phyloP scores from a whole-genome alignment of 352 stramenopile species.

The Phytophthora constricta region DNA sequence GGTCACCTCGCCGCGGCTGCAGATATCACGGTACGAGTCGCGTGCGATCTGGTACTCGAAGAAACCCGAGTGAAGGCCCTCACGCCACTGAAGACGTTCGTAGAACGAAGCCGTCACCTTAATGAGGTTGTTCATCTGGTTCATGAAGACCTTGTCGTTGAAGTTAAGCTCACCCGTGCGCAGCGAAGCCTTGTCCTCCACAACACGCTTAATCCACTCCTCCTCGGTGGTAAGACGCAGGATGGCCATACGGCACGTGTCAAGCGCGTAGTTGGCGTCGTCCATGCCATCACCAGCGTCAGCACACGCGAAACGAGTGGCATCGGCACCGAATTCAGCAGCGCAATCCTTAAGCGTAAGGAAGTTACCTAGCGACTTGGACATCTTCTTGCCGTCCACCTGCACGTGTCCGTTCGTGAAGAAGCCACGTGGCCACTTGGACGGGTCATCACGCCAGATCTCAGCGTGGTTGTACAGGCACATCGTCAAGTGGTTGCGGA shows the following conservation, averaged over 20 bases:
- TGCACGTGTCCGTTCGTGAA: conserved; percentile 99
- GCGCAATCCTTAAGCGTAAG: conserved; percentile 98
- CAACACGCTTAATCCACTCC: conserved; percentile 95
- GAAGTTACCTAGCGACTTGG: conserved; percentile 99
- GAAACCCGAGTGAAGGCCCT: conserved; percentile 98
- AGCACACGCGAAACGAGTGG: conserved; percentile 97
- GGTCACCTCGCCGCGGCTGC: conserved; percentile 70
- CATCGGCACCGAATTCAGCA: conserved; percentile 95
- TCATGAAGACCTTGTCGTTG: conserved; percentile 95
- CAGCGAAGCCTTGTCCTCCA: conserved; percentile 89
- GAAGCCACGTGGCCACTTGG: conserved; percentile 97
- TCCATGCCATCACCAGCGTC: conserved; percentile 98
- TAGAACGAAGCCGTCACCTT: conserved; percentile 89
- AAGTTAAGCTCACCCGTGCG: conserved; percentile 87
- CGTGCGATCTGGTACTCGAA: conserved; percentile 98
- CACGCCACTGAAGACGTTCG: conserved; percentile 94
- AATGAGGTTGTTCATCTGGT: conserved; percentile 98
- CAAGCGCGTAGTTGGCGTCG: conserved; percentile 98
- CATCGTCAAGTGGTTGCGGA: conserved; percentile 99
- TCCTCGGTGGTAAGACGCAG: conserved; percentile 97
- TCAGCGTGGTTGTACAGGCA: conserved; percentile 99
- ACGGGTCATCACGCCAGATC: conserved; percentile 98
- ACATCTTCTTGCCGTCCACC: conserved; percentile 99
- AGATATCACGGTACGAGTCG: conserved; percentile 98
- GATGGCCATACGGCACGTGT: conserved; percentile 98